A percentile compares a stretch with the other conserved stretches of the same genome.
Conservation (phyloP, 441 rosid genomes). For the Flueggea neowawraea region DNA sequence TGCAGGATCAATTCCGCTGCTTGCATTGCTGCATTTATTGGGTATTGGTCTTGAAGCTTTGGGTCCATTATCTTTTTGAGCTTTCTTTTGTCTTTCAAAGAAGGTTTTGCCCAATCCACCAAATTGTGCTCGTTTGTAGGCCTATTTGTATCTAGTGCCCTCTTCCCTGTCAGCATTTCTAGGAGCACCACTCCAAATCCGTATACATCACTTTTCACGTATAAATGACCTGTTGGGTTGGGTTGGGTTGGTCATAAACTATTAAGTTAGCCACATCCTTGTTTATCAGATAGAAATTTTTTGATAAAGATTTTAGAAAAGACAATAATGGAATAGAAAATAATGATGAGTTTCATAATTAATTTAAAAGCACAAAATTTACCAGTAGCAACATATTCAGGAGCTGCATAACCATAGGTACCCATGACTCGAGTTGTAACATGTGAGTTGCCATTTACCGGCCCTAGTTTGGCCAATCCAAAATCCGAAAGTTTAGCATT, state of each 20-base stretch:
- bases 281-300: no score
- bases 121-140: slow-evolving; percentile 43
- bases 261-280: no score
- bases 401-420: slow-evolving; percentile 86
- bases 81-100: slow-evolving; percentile 40
- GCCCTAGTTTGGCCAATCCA: slow-evolving; percentile 80
- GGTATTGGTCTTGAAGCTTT: slow-evolving; percentile 48
- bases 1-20: slow-evolving; percentile 45
- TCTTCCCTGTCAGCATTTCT: slow-evolving; percentile 70
- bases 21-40: slow-evolving; percentile 39
- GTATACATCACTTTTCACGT: slow-evolving; percentile 81
- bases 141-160: slow-evolving; percentile 54
- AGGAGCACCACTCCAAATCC: slow-evolving; percentile 90
- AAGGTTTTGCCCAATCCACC: slow-evolving; percentile 61
- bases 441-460: slow-evolving; percentile 62
- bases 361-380: background rate
- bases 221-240: slow-evolving; percentile 65
- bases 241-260: no score
- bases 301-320: no score
- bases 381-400: slow-evolving; percentile 86
- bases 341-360: no score
- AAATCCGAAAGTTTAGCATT: slow-evolving; percentile 86
- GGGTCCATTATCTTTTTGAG: slow-evolving; percentile 71
- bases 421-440: slow-evolving; percentile 78
- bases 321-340: no score